These are phyloP conservation scores for Barbarea vulgaris DNA, from an alignment of 345 rosid species.

Conservation along the genomic window DNA sequence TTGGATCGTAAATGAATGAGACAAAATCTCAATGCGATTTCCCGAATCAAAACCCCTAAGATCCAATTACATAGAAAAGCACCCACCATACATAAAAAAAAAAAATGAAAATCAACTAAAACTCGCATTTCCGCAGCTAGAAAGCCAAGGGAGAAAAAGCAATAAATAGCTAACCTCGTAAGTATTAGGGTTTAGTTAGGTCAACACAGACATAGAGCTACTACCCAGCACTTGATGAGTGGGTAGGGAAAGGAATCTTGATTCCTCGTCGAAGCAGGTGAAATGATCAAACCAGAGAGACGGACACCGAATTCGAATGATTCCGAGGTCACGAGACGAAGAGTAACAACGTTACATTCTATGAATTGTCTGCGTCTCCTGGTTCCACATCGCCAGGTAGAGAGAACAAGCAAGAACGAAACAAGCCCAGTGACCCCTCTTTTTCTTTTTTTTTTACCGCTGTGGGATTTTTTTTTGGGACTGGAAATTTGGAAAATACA, in stretches of 20 bases:
- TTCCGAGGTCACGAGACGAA: not conserved
- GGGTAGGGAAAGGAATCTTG: not conserved
- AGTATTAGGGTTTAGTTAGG: slow-evolving; percentile 33
- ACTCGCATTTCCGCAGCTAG: slow-evolving; percentile 14
- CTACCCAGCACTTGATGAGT: slow-evolving; percentile 22
- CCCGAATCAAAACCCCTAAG: slow-evolving; percentile 31
- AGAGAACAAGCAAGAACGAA: slow-evolving; percentile 25
- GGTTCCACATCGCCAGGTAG: slow-evolving; percentile 32
- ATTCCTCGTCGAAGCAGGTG: slow-evolving; percentile 11
- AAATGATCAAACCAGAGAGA: slow-evolving; percentile 5
- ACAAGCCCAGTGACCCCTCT: slow-evolving; percentile 8
- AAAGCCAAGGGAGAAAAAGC: slow-evolving; percentile 1
- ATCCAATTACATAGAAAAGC: slow-evolving; percentile 35
- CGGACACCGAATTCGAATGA: slow-evolving; percentile 18
- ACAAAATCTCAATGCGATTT: slow-evolving; percentile 10
- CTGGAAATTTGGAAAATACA: not conserved
- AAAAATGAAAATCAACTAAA: slow-evolving; percentile 21
- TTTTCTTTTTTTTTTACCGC: slow-evolving; percentile 18
- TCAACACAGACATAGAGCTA: slow-evolving; percentile 5
- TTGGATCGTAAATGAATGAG: slow-evolving; percentile 13
- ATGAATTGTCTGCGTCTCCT: slow-evolving; percentile 29
- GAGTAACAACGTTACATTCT: slow-evolving; percentile 31
- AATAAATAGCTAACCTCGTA: slow-evolving; percentile 31
- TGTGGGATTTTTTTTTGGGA: slow-evolving; percentile 15
- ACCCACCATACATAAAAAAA: slow-evolving; percentile 6